phyloP scores from a whole-genome alignment of 331 rosid genomes.

The Malus hybrid region DNA sequence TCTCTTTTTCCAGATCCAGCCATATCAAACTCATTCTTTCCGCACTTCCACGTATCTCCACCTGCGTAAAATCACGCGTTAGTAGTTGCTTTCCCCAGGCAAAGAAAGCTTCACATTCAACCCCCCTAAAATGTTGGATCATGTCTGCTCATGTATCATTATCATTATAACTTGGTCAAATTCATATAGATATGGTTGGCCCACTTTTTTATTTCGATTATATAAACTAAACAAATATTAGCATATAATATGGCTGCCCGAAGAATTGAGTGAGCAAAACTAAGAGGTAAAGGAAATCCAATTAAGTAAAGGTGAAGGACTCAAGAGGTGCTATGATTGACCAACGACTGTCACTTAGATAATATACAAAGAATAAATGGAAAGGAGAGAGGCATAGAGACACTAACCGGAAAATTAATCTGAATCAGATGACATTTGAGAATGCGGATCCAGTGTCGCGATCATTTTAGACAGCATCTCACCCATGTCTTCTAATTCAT shows the following conservation, averaged over 20 bases:
- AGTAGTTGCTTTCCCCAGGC: neutral
- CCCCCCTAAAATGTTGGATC: neutral
- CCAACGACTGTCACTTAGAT: too few relatives aligned
- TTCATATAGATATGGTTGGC: neutral
- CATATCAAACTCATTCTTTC: neutral
- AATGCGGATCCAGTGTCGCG: constrained; percentile 34
- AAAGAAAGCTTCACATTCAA: neutral
- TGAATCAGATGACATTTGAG: constrained; percentile 60
- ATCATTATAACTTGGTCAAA: neutral
- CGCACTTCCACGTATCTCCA: neutral
- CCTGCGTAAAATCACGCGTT: neutral
- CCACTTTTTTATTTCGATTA: neutral
- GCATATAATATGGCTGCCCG: neutral
- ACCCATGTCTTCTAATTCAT: constrained; percentile 78
- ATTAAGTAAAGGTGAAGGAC: too few relatives aligned
- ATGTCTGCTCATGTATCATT: neutral
- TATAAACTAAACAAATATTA: neutral
- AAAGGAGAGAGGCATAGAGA: neutral
- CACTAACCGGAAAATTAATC: constrained; percentile 36
- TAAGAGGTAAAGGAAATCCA: too few relatives aligned
- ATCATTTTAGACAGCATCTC: constrained; percentile 74
- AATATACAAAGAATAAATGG: neutral
- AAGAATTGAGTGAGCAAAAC: too few relatives aligned
- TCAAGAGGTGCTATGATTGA: too few relatives aligned
- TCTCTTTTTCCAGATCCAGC: neutral